Percentiles rank a stretch among this genome's conserved stretches.
Conservation (phyloP, 2,329 filamentous ascomycete species). For the Neoarthrinium moseri region DNA sequence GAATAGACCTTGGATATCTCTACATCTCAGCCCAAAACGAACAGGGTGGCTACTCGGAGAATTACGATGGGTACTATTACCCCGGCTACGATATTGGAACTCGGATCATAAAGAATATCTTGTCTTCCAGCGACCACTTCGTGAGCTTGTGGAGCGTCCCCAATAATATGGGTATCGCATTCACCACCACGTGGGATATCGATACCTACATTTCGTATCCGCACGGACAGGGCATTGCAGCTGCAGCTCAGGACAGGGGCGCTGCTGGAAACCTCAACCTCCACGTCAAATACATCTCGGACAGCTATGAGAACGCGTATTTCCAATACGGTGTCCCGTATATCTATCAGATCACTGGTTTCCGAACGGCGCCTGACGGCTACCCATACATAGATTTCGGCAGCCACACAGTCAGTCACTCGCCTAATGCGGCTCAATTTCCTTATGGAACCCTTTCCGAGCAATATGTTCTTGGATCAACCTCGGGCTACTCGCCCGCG, state of each 20-base stretch:
- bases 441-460: neutral
- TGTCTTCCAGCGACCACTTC: slow-evolving; percentile 1
- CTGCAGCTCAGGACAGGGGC: slow-evolving; percentile 1
- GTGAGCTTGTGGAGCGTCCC: neutral
- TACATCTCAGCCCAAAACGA: slow-evolving; percentile 1
- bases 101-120: slow-evolving; percentile 1
- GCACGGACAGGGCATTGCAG: neutral
- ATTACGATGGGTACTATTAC: neutral
- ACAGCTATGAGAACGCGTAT: neutral
- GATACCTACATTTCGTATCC: neutral
- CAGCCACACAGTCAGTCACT: neutral
- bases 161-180: neutral
- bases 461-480: neutral
- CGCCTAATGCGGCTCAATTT: neutral
- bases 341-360: neutral
- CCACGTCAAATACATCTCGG: slow-evolving; percentile 1
- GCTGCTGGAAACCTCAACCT: neutral
- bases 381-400: slow-evolving; percentile 2
- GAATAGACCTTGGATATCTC: neutral
- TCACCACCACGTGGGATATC: slow-evolving; percentile 1
- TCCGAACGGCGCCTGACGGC: neutral
- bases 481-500: neutral
- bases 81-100: slow-evolving; percentile 1
- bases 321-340: neutral
- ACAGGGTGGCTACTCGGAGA: neutral